Conservation (phyloP, 164 flowering plant species). For the Sedum album region DNA sequence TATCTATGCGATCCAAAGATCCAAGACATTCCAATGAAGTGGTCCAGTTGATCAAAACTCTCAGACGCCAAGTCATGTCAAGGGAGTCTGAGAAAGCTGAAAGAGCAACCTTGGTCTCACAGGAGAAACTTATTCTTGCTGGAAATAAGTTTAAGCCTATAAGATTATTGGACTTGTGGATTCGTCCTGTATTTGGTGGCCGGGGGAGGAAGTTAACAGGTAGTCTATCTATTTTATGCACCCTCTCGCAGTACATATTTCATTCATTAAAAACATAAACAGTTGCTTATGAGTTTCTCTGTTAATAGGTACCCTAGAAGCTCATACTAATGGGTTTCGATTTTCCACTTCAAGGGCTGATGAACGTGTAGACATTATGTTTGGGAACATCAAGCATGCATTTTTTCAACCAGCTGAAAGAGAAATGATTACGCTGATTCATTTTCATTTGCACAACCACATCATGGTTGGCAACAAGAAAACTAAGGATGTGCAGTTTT, state of each 20-base stretch:
- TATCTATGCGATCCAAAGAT: slow-evolving; percentile 78
- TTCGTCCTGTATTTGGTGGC: slow-evolving; percentile 69
- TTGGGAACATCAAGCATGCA: slow-evolving; percentile 69
- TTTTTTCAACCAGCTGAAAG: slow-evolving; percentile 83
- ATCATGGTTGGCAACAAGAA: slow-evolving; percentile 84
- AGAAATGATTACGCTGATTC: slow-evolving; percentile 73
- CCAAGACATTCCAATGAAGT: slow-evolving; percentile 73
- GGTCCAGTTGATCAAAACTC: slow-evolving; percentile 65
- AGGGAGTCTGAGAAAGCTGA: slow-evolving; percentile 86
- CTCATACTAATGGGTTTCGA: slow-evolving; percentile 66
- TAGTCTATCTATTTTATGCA: not conserved
- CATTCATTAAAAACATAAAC: not conserved
- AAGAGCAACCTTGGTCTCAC: slow-evolving; percentile 80
- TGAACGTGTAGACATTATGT: slow-evolving; percentile 71
- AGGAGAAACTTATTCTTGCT: slow-evolving; percentile 64
- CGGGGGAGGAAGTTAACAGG: slow-evolving; percentile 58
- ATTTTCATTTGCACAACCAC: slow-evolving; percentile 74
- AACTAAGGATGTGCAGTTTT: slow-evolving; percentile 77
- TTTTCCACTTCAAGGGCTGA: slow-evolving; percentile 59
- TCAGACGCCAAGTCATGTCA: slow-evolving; percentile 53
- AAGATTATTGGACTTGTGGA: slow-evolving; percentile 54
- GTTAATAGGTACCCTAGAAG: slow-evolving; percentile 23
- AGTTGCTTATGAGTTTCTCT: slow-evolving; percentile 9
- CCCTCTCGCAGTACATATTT: not conserved
- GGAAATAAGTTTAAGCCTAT: slow-evolving; percentile 54